Base-by-base conservation (phyloP, 345 rosid species). In the Salix viminalis region DNA sequence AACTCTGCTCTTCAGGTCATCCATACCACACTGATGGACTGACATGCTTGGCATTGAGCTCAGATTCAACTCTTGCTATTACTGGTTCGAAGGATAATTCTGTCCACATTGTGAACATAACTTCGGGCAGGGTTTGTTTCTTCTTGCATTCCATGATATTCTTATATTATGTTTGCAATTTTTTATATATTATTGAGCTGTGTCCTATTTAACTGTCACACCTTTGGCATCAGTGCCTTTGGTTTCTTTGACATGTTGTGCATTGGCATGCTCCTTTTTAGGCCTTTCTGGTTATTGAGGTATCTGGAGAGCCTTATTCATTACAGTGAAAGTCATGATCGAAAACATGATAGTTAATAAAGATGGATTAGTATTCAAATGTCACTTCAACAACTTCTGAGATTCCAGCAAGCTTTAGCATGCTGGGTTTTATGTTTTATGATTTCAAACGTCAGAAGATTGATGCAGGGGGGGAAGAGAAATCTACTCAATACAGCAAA, bases 1-100 rank as follows among this genome's bases (percentile, higher is more conserved):
- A 12, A 36, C 44, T 80, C 23, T 75, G 77, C 75, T 56, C 18
- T 76, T 12, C 70, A 93, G 99, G 97, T 81, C 93, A 95, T 90
- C 91, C 93, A 26, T 91, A 90, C 84, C 97, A 93, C 80, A 86
- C 93, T 6, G 90, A 87, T 80, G 94, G 94, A 73, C 50, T 96
- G 72, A 93, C 91, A 34, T 86, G 99, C 79, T 80, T 96, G 89
- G 87, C 91, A 65, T 73, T 96, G 79, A 91, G 90, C 77, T 84
- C 91, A 12, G 96, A 86, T 81, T 93, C 99, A 48, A 86, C 76
- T 79, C 92, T 91, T 64, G 98, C 85, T 76, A 82, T 96, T 77
- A 87, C 94, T 83, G 98, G 99, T 79, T 89, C 96, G 8, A 83
- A 80, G 80, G 99, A 96, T 78, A 79, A 88, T 75, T 93, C 92